Conservation (phyloP, 768 basidiomycete genomes). For the Galerina marginata region DNA sequence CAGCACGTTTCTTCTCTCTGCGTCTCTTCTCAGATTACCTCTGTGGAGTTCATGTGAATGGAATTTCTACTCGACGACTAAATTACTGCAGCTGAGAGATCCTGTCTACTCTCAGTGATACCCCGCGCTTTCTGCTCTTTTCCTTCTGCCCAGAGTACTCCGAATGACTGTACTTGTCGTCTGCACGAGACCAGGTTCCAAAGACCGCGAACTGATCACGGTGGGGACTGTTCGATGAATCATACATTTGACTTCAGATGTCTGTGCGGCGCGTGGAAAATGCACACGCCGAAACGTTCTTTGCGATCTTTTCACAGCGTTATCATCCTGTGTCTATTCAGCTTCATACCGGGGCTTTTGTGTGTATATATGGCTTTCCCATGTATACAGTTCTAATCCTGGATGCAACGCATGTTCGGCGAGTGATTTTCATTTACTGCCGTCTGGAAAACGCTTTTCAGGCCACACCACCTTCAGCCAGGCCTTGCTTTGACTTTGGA, state of each 20-base stretch:
- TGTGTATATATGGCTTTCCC: constrained; percentile 1
- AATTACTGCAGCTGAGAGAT: constrained; percentile 2
- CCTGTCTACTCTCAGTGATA: background rate
- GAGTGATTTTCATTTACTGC: constrained; percentile 8
- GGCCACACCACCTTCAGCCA: background rate
- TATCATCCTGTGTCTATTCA: constrained; percentile 18
- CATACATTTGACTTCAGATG: constrained; percentile 2
- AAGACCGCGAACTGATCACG: constrained; percentile 3
- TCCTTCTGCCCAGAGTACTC: constrained; percentile 15
- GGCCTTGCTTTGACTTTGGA: background rate
- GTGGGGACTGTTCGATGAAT: constrained; percentile 1
- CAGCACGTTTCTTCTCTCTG: background rate
- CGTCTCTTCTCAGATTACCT: constrained; percentile 1
- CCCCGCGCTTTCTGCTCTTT: constrained; percentile 1
- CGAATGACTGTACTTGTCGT: background rate
- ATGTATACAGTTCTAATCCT: constrained; percentile 17
- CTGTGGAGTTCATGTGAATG: constrained; percentile 2
- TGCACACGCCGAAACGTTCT: constrained; percentile 17
- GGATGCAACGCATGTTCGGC: constrained; percentile 14
- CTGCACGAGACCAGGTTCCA: constrained; percentile 12
- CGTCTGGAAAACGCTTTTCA: constrained; percentile 1
- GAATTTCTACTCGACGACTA: constrained; percentile 2
- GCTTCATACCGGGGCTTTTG: constrained; percentile 4
- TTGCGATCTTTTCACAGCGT: constrained; percentile 28
- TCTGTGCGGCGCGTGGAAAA: constrained; percentile 7